Base-by-base conservation (phyloP, 2,329 filamentous ascomycete genomes). In the Eurotiales sp. region DNA sequence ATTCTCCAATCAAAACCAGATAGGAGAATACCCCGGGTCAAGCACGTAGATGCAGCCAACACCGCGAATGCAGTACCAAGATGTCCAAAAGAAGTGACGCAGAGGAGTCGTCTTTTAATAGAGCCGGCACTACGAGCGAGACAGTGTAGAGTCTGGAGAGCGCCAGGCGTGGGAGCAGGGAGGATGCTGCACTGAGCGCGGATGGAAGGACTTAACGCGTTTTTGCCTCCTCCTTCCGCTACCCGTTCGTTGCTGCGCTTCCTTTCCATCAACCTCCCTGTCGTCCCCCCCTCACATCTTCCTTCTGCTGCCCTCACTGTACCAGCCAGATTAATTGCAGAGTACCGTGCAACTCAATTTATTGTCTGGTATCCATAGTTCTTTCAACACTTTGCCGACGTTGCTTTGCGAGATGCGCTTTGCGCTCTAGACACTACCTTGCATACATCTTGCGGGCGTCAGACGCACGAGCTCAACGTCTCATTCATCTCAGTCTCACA, bases 161-260 rank as follows among this genome's bases (percentile, higher is more conserved):
- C n/a, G n/a, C n/a, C n/a, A n/a, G n/a, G n/a, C n/a, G n/a, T n/a
- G n/a, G n/a, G n/a, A n/a, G n/a, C n/a, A 17, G 32, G 30, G 23
- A 40, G 21, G 25, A 48, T 12, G 46, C 27, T 44, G 45, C 37
- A 27, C 51, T 52, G 43, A 40, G 37, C 43, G 30, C 51, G 37
- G 42, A 45, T 27, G 30, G 21, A 17, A 23, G 32, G 41, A 32
- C 22, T 40, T n/a, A 41, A 53, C 55, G 55, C 55, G 55, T 55
- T 55, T 54, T 56, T 53, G 51, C 51, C 51, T 48, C 21, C 45
- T 45, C 52, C 45, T 51, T 39, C 45, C 54, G 52, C 52, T 53
- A 17, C 52, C 45, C 45, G 44, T 50, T 50, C 32, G 8, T 40
- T 45, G 25, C 25, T 34, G 29, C 50, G 15, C 43, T 47, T 36